Conservation (phyloP, 2,329 filamentous ascomycete genomes). For the Trichoderma sp. region DNA sequence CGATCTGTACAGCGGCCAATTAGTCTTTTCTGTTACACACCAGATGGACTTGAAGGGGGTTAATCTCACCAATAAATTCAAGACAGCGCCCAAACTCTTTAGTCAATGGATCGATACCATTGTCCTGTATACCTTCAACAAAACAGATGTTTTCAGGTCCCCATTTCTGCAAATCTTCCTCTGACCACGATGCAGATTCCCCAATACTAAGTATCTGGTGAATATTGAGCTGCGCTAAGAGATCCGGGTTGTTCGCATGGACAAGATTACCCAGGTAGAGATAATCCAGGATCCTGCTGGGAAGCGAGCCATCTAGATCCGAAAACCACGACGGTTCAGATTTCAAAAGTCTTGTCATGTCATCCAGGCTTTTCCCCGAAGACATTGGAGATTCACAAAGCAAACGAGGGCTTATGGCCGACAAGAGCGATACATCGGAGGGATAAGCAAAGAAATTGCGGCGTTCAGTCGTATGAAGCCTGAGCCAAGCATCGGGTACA, state of each 20-base stretch:
- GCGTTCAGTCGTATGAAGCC: slow-evolving; percentile 72
- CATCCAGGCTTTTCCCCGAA: slow-evolving; percentile 47
- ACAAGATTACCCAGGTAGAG: slow-evolving; percentile 94
- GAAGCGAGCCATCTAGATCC: slow-evolving; percentile 83
- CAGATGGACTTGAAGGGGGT: not conserved
- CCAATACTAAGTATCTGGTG: slow-evolving; percentile 87
- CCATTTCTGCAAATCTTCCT: slow-evolving; percentile 69
- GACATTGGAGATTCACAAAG: slow-evolving; percentile 65
- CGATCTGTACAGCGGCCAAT: slow-evolving; percentile 56
- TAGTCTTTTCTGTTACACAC: not conserved
- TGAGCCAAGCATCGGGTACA: slow-evolving; percentile 82
- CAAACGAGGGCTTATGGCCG: slow-evolving; percentile 70
- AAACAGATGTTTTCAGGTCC: slow-evolving; percentile 74
- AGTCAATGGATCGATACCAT: slow-evolving; percentile 89
- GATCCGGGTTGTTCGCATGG: slow-evolving; percentile 89
- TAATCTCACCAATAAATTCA: slow-evolving; percentile 79
- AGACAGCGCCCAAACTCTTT: slow-evolving; percentile 83
- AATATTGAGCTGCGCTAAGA: slow-evolving; percentile 78
- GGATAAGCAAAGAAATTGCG: slow-evolving; percentile 97
- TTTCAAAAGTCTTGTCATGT: slow-evolving; percentile 52
- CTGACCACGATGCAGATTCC: slow-evolving; percentile 78
- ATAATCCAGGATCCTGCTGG: slow-evolving; percentile 83
- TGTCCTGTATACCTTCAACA: slow-evolving; percentile 88
- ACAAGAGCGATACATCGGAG: slow-evolving; percentile 81
- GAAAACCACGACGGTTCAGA: slow-evolving; percentile 76